Conservation (phyloP, 2,329 filamentous ascomycete species). For the Cordyceps tenuipes region DNA sequence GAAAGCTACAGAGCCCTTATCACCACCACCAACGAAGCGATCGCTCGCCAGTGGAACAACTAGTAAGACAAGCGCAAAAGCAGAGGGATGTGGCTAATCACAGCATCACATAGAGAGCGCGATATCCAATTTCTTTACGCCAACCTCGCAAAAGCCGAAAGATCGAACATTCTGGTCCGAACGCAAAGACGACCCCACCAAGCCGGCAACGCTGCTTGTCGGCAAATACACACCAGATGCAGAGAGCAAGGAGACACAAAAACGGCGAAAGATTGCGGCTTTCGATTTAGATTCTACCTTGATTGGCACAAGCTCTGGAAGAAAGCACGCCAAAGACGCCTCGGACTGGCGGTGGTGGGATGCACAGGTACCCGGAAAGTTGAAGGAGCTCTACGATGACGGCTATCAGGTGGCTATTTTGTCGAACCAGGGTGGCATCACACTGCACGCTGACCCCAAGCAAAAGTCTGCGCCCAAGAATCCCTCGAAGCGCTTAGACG, state of each 20-base stretch:
- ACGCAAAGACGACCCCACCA: slow-evolving; percentile 44
- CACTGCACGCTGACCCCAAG: slow-evolving; percentile 65
- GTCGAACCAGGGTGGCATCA: slow-evolving; percentile 83
- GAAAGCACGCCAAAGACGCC: slow-evolving; percentile 61
- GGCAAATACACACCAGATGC: slow-evolving; percentile 55
- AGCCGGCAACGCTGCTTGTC: slow-evolving; percentile 57
- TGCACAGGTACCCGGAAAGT: slow-evolving; percentile 52
- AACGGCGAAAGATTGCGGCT: slow-evolving; percentile 55
- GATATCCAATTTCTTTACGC: slow-evolving; percentile 82
- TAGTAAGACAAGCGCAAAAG: slow-evolving; percentile 26
- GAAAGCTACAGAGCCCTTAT: slow-evolving; percentile 36
- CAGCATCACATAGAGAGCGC: slow-evolving; percentile 44
- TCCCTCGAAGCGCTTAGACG: slow-evolving; percentile 54
- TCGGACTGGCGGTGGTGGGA: slow-evolving; percentile 97
- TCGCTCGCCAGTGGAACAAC: slow-evolving; percentile 44
- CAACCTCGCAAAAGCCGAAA: slow-evolving; percentile 73
- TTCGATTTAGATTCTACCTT: slow-evolving; percentile 84
- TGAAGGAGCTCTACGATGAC: slow-evolving; percentile 62
- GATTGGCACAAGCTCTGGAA: slow-evolving; percentile 71
- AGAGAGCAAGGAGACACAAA: slow-evolving; percentile 21
- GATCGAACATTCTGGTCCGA: slow-evolving; percentile 66
- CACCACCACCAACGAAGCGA: slow-evolving; percentile 45
- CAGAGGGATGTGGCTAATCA: slow-evolving; percentile 13
- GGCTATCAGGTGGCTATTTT: slow-evolving; percentile 71
- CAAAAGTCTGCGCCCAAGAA: slow-evolving; percentile 49